Evolutionary conservation across 305 asterid genomes (phyloP).

Genomic region (Caryopteris hybrid): DNA sequence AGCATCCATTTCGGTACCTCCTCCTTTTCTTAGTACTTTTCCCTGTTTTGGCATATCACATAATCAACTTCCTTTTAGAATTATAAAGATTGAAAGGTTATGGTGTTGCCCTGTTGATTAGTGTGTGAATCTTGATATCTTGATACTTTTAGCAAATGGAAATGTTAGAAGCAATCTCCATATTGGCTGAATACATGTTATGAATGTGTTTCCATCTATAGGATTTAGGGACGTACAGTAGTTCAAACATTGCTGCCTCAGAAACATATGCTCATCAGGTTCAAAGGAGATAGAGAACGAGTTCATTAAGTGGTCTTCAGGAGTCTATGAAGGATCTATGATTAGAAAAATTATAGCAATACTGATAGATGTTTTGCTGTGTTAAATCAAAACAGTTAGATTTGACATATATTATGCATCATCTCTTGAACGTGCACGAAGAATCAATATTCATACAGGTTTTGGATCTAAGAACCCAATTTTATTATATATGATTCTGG

Average conservation of each 20-base stretch:
- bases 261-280: background rate
- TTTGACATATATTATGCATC: background rate
- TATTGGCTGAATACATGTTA: constrained; percentile 4
- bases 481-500: background rate
- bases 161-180: constrained; percentile 5
- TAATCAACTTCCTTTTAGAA: constrained; percentile 3
- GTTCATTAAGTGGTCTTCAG: background rate
- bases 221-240: background rate
- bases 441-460: background rate
- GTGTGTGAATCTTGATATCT: background rate
- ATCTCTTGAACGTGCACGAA: background rate
- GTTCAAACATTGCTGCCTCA: background rate
- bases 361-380: background rate
- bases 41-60: background rate
- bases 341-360: background rate
- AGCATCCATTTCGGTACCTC: constrained; percentile 88
- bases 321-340: background rate
- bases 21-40: constrained; percentile 13
- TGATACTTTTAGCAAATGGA: background rate
- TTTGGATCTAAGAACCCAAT: background rate
- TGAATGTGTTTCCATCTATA: background rate
- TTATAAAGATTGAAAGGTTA: background rate
- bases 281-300: background rate
- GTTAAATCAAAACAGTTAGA: background rate
- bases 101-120: constrained; percentile 2